A percentile compares a stretch with the other conserved stretches of the same genome.
phyloP scores from a whole-genome alignment of 805 yeast genomes.

The Candida ponderosae region DNA sequence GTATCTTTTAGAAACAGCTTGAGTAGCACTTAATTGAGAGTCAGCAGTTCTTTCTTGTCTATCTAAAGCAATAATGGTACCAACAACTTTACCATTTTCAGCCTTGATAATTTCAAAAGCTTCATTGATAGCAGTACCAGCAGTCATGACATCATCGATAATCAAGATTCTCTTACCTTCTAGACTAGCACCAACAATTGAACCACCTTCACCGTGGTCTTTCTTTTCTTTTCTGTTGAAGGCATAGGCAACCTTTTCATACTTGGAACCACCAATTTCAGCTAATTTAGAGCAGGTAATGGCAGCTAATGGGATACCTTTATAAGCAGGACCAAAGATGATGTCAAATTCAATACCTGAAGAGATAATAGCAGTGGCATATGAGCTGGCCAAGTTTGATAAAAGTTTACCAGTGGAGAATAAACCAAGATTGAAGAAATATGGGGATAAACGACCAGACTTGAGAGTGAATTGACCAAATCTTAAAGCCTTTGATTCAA shows the following conservation, averaged over 20 bases:
- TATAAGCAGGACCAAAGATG: constrained; percentile 95
- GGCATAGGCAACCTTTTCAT: constrained; percentile 71
- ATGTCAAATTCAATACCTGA: constrained; percentile 83
- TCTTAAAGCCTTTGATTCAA: constrained; percentile 73
- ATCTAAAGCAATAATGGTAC: constrained; percentile 86
- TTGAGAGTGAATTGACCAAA: constrained; percentile 88
- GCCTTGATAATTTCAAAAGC: constrained; percentile 71
- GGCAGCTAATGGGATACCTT: constrained; percentile 94
- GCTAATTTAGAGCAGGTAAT: constrained; percentile 87
- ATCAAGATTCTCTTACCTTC: constrained; percentile 69
- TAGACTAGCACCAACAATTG: constrained; percentile 78
- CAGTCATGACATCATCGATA: constrained; percentile 96
- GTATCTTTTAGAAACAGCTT: constrained; percentile 63
- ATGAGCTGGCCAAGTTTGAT: constrained; percentile 77
- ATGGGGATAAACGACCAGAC: constrained; percentile 91
- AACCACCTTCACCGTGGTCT: constrained; percentile 98
- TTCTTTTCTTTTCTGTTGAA: constrained; percentile 95
- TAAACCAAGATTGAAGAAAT: constrained; percentile 90
- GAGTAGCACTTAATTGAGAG: constrained; percentile 68
- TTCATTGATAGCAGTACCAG: constrained; percentile 96
- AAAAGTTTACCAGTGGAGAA: constrained; percentile 76
- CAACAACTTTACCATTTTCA: constrained; percentile 71
- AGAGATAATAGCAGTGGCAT: constrained; percentile 80
- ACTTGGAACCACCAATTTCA: constrained; percentile 80
- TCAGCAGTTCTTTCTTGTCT: constrained; percentile 84